Conservation (phyloP, 1,139 yeast species). For the Blastobotrys malaysiensis region DNA sequence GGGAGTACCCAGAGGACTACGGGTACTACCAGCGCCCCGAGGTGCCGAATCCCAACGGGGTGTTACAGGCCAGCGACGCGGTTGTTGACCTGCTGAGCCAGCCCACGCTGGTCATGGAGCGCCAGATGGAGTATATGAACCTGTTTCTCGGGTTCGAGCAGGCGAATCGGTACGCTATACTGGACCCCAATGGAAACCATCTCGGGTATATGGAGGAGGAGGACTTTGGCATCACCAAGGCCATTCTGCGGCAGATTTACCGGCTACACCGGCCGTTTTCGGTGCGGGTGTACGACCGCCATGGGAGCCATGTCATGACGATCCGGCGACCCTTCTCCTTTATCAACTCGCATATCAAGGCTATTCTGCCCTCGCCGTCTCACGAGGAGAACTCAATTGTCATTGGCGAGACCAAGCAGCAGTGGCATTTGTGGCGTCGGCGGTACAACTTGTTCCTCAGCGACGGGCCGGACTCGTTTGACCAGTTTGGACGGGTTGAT, state of each 20-base stretch:
- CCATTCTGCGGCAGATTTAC: slow-evolving; percentile 73
- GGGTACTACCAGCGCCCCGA: background rate
- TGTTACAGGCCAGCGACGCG: slow-evolving; percentile 48
- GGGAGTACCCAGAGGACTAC: slow-evolving; percentile 1
- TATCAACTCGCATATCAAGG: slow-evolving; percentile 82
- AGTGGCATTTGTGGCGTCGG: slow-evolving; percentile 94
- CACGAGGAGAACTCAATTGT: slow-evolving; percentile 41
- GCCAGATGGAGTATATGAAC: slow-evolving; percentile 85
- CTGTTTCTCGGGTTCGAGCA: slow-evolving; percentile 86
- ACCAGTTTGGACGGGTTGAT: slow-evolving; percentile 80
- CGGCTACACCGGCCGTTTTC: slow-evolving; percentile 81
- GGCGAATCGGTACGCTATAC: slow-evolving; percentile 69
- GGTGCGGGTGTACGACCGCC: slow-evolving; percentile 69
- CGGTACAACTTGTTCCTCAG: slow-evolving; percentile 63
- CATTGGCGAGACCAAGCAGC: slow-evolving; percentile 82
- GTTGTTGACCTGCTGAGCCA: slow-evolving; percentile 55
- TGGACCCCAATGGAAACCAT: slow-evolving; percentile 67
- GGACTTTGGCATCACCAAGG: slow-evolving; percentile 63
- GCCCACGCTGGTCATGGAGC: slow-evolving; percentile 80
- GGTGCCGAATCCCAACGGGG: slow-evolving; percentile 19
- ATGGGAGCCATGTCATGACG: slow-evolving; percentile 65
- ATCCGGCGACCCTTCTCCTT: slow-evolving; percentile 70
- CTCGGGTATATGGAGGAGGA: slow-evolving; percentile 80
- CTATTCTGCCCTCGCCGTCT: slow-evolving; percentile 47
- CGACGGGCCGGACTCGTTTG: slow-evolving; percentile 38